Evolutionary conservation across 805 yeast genomes (phyloP), one percentile per base, ranked within the genome.

Genomic region (Komagataella pastoris): DNA sequence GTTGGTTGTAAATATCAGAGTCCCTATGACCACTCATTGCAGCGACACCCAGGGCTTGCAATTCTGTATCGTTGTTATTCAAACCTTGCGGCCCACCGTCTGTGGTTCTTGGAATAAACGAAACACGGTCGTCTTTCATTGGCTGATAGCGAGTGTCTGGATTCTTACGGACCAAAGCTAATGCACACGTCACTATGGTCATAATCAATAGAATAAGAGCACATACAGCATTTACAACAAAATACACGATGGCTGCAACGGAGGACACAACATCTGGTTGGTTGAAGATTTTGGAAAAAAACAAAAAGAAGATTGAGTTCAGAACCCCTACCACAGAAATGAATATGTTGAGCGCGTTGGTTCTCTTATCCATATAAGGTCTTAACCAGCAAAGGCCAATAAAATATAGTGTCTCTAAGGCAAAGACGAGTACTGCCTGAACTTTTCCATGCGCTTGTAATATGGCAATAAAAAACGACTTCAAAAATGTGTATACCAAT

Each of bases 101-200:
- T 52, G 72, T 81, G 52, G 74, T 72, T 60, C 83, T 75, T 55
- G 90, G 90, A 62, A 93, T 86, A 65, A 93, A 93, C n/a, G 97
- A 86, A 50, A 86, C 93, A 64, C 99, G 80, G 64, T 93, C 99
- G 66, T 93, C 99, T 59, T 85, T 85, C 85, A 91, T 85, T 55
- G 97, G 98, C 70, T 88, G 91, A 71, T 93, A 93, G 59, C 96
- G 79, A 7, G 91, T 80, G 67, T 93, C 99, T 51, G 99, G 98
- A 65, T 93, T 89, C 73, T 85, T 88, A 65, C 85, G 83, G 36
- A 90, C 58, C 59, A 93, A 67, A 0, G 97, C 96, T 67, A 88
- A 71, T 5, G 82, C 72, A 70, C 98, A 90, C 1, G 96, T 86
- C 44, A 89, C 80, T 59, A 93, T 81, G 48, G 96, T 89, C 74